phyloP scores from a whole-genome alignment of 2,329 filamentous ascomycete genomes.

The Incumbomyces lentus region DNA sequence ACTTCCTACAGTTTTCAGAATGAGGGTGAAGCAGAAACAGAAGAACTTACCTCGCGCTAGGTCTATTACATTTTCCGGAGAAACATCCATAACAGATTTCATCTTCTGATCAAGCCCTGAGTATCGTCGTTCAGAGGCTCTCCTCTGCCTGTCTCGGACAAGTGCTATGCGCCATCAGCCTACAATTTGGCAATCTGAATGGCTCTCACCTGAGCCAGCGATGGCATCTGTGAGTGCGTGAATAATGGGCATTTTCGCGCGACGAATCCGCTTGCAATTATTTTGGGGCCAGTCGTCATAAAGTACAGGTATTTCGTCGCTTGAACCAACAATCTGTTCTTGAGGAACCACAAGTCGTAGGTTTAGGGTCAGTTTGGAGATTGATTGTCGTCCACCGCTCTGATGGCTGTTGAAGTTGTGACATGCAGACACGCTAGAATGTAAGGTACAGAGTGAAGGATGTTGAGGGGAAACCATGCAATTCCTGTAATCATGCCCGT shows the following conservation, averaged over 20 bases:
- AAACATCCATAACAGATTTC: conserved; percentile 4
- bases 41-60: not conserved
- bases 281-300: not conserved
- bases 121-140: conserved; percentile 3
- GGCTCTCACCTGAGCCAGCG: conserved; percentile 1
- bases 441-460: conserved; percentile 16
- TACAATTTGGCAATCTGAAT: no score
- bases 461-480: conserved; percentile 14
- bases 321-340: not conserved
- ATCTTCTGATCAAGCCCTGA: conserved; percentile 2
- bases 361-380: conserved; percentile 2
- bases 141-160: conserved; percentile 2
- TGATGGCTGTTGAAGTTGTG: conserved; percentile 19
- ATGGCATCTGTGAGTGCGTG: conserved; percentile 4
- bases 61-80: not conserved
- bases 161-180: not conserved
- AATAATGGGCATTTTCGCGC: not conserved
- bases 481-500: conserved; percentile 15
- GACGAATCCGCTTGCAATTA: not conserved
- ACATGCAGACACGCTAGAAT: conserved; percentile 16
- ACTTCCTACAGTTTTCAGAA: not conserved
- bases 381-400: conserved; percentile 21
- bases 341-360: not conserved
- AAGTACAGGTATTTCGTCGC: not conserved
- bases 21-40: no score